phyloP scores from a whole-genome alignment of 2,329 filamentous ascomycete genomes.

The Drechmeria coniospora region DNA sequence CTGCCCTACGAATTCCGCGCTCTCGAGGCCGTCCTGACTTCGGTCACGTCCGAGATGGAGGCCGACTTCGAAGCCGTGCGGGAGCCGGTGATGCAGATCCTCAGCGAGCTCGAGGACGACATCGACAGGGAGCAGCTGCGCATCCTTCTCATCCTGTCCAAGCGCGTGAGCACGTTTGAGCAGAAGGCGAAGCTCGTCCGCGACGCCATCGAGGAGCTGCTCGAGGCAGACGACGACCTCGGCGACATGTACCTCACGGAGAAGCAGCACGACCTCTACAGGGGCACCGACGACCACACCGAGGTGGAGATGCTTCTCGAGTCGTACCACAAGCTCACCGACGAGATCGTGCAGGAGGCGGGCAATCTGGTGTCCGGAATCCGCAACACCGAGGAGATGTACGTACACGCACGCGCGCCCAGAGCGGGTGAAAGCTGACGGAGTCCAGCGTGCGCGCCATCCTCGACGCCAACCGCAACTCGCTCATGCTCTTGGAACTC shows the following conservation, averaged over 20 bases:
- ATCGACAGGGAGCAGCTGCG: constrained; percentile 91
- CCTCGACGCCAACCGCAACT: constrained; percentile 93
- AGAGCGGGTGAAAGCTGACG: too few species aligned
- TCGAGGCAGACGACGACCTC: constrained; percentile 92
- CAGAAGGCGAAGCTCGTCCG: constrained; percentile 89
- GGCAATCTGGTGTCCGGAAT: constrained; percentile 89
- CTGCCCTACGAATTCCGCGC: constrained; percentile 94
- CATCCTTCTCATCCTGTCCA: constrained; percentile 81
- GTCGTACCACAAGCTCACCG: constrained; percentile 93
- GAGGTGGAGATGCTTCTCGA: constrained; percentile 95
- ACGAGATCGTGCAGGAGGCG: constrained; percentile 93
- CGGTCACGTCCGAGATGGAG: constrained; percentile 80
- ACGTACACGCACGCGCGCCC: too few species aligned
- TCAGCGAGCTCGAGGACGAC: constrained; percentile 86
- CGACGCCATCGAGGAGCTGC: constrained; percentile 84
- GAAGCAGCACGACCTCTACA: constrained; percentile 56
- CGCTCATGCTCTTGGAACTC: constrained; percentile 90
- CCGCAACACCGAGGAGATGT: constrained; percentile 97
- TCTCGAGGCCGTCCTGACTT: constrained; percentile 86
- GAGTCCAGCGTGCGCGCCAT: constrained; percentile 71
- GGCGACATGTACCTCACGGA: constrained; percentile 92
- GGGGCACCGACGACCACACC: constrained; percentile 76
- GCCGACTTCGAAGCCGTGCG: constrained; percentile 89
- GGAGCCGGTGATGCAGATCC: constrained; percentile 77
- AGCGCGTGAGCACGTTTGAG: constrained; percentile 91